These are phyloP conservation scores for Cubamyces lactineus DNA, from an alignment of 768 basidiomycete species.

Conservation along the genomic window DNA sequence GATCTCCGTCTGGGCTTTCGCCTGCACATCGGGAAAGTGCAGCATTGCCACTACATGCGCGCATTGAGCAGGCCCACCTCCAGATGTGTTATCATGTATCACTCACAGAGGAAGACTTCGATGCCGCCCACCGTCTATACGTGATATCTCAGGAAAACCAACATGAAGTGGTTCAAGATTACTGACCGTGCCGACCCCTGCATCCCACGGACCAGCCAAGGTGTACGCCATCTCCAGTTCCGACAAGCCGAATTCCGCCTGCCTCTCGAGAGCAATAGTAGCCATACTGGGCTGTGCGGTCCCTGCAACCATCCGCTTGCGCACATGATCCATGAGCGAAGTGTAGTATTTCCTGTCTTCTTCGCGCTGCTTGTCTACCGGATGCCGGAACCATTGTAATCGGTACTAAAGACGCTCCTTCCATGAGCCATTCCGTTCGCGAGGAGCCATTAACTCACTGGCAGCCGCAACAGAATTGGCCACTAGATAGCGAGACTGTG, in stretches of 20 bases:
- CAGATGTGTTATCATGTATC: background rate
- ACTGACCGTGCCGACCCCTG: conserved; percentile 13
- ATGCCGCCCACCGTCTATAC: conserved; percentile 7
- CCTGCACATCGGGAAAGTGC: conserved; percentile 32
- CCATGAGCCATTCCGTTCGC: too few relatives aligned
- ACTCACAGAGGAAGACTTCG: conserved; percentile 12
- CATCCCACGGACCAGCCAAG: conserved; percentile 15
- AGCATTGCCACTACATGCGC: conserved; percentile 33
- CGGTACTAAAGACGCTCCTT: background rate
- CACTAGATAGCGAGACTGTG: background rate
- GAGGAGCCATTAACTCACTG: background rate
- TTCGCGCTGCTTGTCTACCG: conserved; percentile 8
- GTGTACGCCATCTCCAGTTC: conserved; percentile 21
- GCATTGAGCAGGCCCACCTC: background rate
- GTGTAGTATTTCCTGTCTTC: conserved; percentile 1
- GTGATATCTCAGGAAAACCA: too few relatives aligned
- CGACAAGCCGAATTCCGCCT: conserved; percentile 9
- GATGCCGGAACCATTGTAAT: conserved; percentile 18
- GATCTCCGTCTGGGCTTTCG: conserved; percentile 34
- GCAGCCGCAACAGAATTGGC: conserved; percentile 9
- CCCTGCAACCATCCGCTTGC: conserved; percentile 6
- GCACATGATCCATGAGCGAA: conserved; percentile 10
- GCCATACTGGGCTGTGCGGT: conserved; percentile 19
- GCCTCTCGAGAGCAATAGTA: background rate
- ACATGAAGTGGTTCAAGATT: too few relatives aligned